Conservation (phyloP, 495 filamentous ascomycete genomes). For the Xylaria intraflava region DNA sequence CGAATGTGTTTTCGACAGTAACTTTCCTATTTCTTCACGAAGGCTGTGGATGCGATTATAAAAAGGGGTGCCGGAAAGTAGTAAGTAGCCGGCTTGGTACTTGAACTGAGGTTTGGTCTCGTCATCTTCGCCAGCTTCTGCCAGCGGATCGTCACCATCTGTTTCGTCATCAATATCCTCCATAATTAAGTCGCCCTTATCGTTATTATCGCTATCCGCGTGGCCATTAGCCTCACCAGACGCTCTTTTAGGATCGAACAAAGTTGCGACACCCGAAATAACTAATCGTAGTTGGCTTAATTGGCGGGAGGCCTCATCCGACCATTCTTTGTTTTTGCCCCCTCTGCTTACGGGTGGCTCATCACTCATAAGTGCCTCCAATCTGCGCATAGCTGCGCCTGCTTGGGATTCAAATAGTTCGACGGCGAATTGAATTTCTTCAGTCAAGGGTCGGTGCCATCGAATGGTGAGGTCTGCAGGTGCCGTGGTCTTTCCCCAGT, state of each 20-base stretch:
- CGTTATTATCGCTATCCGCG: slow-evolving; percentile 31
- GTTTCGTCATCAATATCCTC: slow-evolving; percentile 44
- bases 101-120: slow-evolving; percentile 73
- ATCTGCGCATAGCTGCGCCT: slow-evolving; percentile 44
- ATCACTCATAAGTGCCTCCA: slow-evolving; percentile 70
- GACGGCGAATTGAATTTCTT: slow-evolving; percentile 82
- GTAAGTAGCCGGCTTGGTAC: slow-evolving; percentile 79
- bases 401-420: slow-evolving; percentile 80
- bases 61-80: slow-evolving; percentile 52
- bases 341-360: slow-evolving; percentile 82
- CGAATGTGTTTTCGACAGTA: slow-evolving; percentile 73
- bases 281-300: slow-evolving; percentile 78
- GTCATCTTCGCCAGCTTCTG: slow-evolving; percentile 71
- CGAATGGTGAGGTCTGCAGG: slow-evolving; percentile 71
- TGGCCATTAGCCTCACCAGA: slow-evolving; percentile 38
- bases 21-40: slow-evolving; percentile 69
- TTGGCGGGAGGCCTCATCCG: slow-evolving; percentile 88
- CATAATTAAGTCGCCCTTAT: slow-evolving; percentile 38
- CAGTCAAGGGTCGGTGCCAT: slow-evolving; percentile 78
- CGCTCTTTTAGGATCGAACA: slow-evolving; percentile 76
- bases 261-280: slow-evolving; percentile 76
- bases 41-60: slow-evolving; percentile 74
- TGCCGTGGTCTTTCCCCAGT: slow-evolving; percentile 72
- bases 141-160: slow-evolving; percentile 54
- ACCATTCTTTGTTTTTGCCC: slow-evolving; percentile 96